Evolutionary conservation across 176 grass and related monocot genomes (phyloP).

Genomic region (Triticum turgidum): DNA sequence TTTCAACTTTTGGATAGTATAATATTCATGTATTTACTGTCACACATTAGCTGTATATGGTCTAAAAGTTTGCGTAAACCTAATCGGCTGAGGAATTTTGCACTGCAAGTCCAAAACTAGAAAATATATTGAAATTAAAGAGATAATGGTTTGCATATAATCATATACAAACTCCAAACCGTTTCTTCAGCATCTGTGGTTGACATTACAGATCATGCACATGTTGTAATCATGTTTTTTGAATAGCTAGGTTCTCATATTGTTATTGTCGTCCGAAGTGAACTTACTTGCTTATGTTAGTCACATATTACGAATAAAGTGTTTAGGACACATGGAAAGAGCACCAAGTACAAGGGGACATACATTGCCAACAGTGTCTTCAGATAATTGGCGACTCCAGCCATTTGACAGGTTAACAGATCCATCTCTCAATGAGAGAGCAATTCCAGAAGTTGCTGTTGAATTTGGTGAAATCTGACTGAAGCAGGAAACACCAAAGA

Average conservation of each 20-base stretch:
- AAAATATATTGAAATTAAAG: conserved; percentile 18
- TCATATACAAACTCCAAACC: background rate
- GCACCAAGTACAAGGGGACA: conserved; percentile 29
- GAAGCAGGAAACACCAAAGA: conserved; percentile 38
- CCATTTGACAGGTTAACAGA: conserved; percentile 90
- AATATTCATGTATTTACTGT: background rate
- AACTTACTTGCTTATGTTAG: background rate
- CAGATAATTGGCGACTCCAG: conserved; percentile 92
- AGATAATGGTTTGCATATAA: background rate
- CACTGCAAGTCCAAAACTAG: background rate
- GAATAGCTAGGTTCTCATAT: conserved; percentile 1
- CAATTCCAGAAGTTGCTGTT: conserved; percentile 79
- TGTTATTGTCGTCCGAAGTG: background rate
- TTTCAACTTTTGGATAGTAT: conserved; percentile 2
- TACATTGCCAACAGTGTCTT: conserved; percentile 85
- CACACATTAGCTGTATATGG: background rate
- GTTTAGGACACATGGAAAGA: conserved; percentile 3
- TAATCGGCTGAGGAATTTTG: background rate
- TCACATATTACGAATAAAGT: background rate
- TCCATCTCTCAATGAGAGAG: conserved; percentile 84
- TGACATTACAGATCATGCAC: conserved; percentile 1
- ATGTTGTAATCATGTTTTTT: conserved; percentile 2
- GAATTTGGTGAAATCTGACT: conserved; percentile 91
- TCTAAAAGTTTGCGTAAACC: conserved; percentile 8
- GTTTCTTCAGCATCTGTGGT: background rate